Base-by-base conservation (phyloP, 805 yeast species). In the Limtongia smithiae region DNA sequence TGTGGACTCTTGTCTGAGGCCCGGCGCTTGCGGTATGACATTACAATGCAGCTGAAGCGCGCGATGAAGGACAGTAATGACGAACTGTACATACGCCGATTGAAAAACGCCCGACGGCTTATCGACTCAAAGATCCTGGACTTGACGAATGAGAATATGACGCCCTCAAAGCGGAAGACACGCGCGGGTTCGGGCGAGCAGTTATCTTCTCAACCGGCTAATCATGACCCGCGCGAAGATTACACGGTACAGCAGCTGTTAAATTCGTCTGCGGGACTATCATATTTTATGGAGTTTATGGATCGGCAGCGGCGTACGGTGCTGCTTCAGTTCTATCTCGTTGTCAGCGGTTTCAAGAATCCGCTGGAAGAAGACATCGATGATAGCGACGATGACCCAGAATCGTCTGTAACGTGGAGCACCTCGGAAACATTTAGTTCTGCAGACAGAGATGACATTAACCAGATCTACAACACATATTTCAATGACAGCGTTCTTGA, bases 281-380 rank as follows among this genome's bases (percentile, higher is more conserved):
- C 77, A 0, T 74, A 69, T 41, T 80, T 80, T 51, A 73, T 70
- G 68, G 58, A 74, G 43, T 80, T 74, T 55, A 77, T 80, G 82
- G 79, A 77, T 28, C 74, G 72, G 42, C 60, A 79, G 17, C 64
- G 69, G 3, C 64, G 78, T 40, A 65, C 73, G 1, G 67, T 66
- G 0, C 61, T 81, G 25, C 60, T 87, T 3, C 81, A 81, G 37
- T 80, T 79, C 52, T 85, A 89, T 87, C 63, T 76, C 3, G 74
- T 78, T 1, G 82, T 87, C 2, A 84, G 86, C 52, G 71, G 76
- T 0, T 74, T 86, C 33, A 79, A 80, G 58, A 84, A 84, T 41
- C 95, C 96, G 0, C 65, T 89, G 15, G 86, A 81, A 54, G 84
- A 2, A 15, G 61, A 55, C 12, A 59, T 60, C 31, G 61, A 62